Conservation (phyloP, 2,329 filamentous ascomycete genomes). For the Neurospora sp. region DNA sequence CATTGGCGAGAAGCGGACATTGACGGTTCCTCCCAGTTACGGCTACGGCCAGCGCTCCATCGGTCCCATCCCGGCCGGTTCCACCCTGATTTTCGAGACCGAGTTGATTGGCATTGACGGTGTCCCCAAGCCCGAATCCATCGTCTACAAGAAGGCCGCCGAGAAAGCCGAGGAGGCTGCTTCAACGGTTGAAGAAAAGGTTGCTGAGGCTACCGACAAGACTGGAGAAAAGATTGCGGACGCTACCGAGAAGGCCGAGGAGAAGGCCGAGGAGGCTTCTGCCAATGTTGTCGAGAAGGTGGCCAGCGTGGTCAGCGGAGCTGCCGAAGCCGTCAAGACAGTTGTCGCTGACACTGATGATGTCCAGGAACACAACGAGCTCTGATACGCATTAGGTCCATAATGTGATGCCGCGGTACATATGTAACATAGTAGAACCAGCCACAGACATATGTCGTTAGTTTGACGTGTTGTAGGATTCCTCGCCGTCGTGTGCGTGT, state of each 20-base stretch:
- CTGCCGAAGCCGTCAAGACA: constrained; percentile 42
- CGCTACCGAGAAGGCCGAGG: constrained; percentile 16
- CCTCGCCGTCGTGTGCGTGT: background rate
- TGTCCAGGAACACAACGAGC: constrained; percentile 48
- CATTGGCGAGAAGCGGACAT: constrained; percentile 78
- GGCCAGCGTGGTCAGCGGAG: constrained; percentile 34
- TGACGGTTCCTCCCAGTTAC: constrained; percentile 81
- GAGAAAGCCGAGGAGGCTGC: constrained; percentile 22
- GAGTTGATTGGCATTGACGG: constrained; percentile 78
- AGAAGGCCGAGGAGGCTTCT: constrained; percentile 23
- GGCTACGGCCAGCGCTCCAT: constrained; percentile 69
- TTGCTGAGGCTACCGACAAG: constrained; percentile 28
- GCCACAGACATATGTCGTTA: background rate
- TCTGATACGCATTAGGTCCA: constrained; percentile 27
- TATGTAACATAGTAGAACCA: background rate
- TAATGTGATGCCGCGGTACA: background rate
- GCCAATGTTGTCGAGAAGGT: constrained; percentile 36
- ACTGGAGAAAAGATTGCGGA: constrained; percentile 33
- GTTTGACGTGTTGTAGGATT: background rate
- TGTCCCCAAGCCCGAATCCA: constrained; percentile 43
- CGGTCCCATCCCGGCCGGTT: constrained; percentile 74
- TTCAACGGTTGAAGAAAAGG: constrained; percentile 17
- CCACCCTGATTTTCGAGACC: constrained; percentile 84
- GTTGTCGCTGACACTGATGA: constrained; percentile 45
- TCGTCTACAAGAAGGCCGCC: constrained; percentile 29